Evolutionary conservation across 305 asterid genomes (phyloP), one percentile per base, ranked within the genome.

Genomic region (Fraxinus albicans): DNA sequence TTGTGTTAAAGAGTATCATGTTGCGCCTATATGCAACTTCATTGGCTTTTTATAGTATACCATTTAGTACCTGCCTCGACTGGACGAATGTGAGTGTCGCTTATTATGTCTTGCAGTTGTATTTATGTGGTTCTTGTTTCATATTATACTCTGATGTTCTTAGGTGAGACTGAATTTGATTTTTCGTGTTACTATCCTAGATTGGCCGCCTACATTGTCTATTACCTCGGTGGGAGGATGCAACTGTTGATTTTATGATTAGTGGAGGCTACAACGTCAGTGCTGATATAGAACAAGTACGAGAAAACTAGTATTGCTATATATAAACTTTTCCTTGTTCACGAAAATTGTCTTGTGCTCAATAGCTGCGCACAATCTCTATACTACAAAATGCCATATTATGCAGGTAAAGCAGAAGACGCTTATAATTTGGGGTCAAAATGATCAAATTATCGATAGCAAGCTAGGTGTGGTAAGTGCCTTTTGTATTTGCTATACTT

Each of bases 211-310:
- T 96, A 53, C 98, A 94, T 88, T 92, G 98, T 83, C 88, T 83
- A 42, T 88, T 94, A 77, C 98, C 99, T 81, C 92, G 99, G 98
- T 96, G 99, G 99, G 98, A 90, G 47, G 98, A 96, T 78, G 93
- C 97, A n/a, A 90, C 92, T 12, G 97, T 96, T 58, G 92, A 94
- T 85, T 96, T 96, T 84, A 96, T 96, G 99, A 90, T 83, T 19
- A 91, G 97, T 76, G 99, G 98, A 83, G 98, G 99, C 79, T 94
- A 94, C 86, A 88, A 90, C 27, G 97, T 94, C 75, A 74, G 86
- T 83, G 44, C 90, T 67, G 91, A 88, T 80, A 94, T 96, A 79
- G 40, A 75, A 80, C 85, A 87, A 85, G 98, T 94, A 88, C n/a
- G 78, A 15, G 60, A 19, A 44, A 70, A 27, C 42, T 33, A 38